Conservation (phyloP, 345 rosid genomes). For the Murraya koenigii region DNA sequence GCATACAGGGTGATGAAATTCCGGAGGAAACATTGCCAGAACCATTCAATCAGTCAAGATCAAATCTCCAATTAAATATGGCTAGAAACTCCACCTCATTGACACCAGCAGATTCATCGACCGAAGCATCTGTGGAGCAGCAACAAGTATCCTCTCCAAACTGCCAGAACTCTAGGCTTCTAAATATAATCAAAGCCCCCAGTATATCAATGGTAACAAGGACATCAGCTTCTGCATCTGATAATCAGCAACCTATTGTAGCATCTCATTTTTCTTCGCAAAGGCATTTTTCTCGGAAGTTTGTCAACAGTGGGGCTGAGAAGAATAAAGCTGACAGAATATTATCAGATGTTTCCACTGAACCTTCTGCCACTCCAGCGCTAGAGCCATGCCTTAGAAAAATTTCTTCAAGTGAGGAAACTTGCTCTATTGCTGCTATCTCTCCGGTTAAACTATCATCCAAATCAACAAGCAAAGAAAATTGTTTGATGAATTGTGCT, state of each 20-base stretch:
- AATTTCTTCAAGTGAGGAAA: constrained; percentile 21
- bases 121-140: constrained; percentile 9
- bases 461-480: constrained; percentile 3
- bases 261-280: constrained; percentile 49
- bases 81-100: constrained; percentile 9
- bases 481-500: not conserved
- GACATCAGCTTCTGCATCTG: constrained; percentile 10
- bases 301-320: constrained; percentile 1
- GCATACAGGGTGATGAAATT: constrained; percentile 67
- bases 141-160: constrained; percentile 4
- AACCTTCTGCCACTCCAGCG: constrained; percentile 16
- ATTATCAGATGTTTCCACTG: constrained; percentile 7
- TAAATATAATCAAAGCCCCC: not conserved
- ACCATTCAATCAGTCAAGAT: constrained; percentile 46
- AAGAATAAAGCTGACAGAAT: not conserved
- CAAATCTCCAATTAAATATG: constrained; percentile 5
- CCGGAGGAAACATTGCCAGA: constrained; percentile 77
- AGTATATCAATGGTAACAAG: constrained; percentile 8
- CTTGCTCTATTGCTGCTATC: constrained; percentile 12
- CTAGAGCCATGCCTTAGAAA: constrained; percentile 6
- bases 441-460: constrained; percentile 30
- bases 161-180: not conserved
- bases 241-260: constrained; percentile 24
- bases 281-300: constrained; percentile 43
- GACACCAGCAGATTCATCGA: constrained; percentile 14